Evolutionary conservation across 2,329 filamentous ascomycete genomes (phyloP).

Genomic region (Sporothrix humicola): DNA sequence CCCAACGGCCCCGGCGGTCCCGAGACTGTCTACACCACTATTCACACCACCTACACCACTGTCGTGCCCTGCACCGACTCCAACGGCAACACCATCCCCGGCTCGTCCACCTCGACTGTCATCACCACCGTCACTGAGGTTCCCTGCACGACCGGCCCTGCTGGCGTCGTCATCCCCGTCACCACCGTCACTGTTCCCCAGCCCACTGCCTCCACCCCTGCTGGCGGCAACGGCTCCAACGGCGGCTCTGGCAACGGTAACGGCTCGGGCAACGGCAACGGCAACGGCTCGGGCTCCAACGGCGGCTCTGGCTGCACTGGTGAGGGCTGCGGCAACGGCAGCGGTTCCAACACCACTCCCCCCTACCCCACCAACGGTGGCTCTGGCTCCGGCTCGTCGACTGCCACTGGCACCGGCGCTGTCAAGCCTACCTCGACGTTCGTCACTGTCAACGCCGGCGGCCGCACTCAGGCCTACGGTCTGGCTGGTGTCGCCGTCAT

Average conservation of each 20-base stretch:
- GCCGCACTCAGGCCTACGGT: constrained; percentile 47
- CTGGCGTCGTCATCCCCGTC: constrained; percentile 38
- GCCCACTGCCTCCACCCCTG: constrained; percentile 39
- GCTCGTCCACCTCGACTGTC: constrained; percentile 56
- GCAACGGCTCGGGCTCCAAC: background rate
- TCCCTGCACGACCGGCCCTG: constrained; percentile 46
- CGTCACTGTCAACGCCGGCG: constrained; percentile 48
- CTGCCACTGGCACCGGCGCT: constrained; percentile 40
- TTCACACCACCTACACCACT: constrained; percentile 57
- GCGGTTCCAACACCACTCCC: background rate
- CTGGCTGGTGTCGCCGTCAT: constrained; percentile 53
- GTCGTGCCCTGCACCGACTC: constrained; percentile 57
- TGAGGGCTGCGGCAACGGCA: background rate
- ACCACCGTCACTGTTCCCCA: constrained; percentile 47
- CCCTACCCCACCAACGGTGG: constrained; percentile 36
- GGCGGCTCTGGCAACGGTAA: constrained; percentile 33
- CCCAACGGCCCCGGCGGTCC: background rate
- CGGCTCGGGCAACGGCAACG: background rate
- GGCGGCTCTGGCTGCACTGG: background rate
- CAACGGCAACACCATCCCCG: constrained; percentile 54
- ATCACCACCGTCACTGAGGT: constrained; percentile 57
- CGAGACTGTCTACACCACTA: constrained; percentile 51
- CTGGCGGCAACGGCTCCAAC: constrained; percentile 13
- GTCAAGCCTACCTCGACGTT: constrained; percentile 45
- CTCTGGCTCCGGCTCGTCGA: constrained; percentile 38